Conservation (phyloP, 1,139 yeast species). For the Candida mesenterica region DNA sequence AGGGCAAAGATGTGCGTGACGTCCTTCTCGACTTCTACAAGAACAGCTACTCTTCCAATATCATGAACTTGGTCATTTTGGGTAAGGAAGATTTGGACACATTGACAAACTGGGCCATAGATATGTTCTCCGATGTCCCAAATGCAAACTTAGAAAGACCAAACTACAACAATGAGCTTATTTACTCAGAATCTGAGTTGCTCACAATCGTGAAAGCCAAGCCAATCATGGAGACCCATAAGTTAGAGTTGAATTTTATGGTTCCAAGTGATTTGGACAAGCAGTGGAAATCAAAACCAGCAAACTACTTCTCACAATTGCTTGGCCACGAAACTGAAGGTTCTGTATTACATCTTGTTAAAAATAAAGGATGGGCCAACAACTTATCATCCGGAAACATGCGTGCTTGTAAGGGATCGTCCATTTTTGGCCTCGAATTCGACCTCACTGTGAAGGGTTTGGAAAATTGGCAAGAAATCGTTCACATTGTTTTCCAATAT, state of each 20-base stretch:
- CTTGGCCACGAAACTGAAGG: conserved; percentile 93
- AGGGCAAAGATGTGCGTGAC: conserved; percentile 60
- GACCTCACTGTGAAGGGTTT: conserved; percentile 78
- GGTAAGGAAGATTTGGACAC: conserved; percentile 79
- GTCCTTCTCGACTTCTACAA: conserved; percentile 61
- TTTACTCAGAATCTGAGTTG: conserved; percentile 45
- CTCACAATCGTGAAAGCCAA: conserved; percentile 60
- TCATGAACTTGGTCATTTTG: conserved; percentile 83
- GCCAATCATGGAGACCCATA: conserved; percentile 79
- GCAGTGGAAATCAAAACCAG: conserved; percentile 68
- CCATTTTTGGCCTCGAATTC: conserved; percentile 63
- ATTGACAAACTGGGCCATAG: conserved; percentile 66
- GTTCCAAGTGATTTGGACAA: conserved; percentile 70
- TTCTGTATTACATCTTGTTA: conserved; percentile 67
- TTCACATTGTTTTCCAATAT: conserved; percentile 66
- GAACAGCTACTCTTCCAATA: conserved; percentile 66
- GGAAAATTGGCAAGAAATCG: conserved; percentile 57
- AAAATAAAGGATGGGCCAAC: conserved; percentile 75
- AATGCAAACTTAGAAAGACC: conserved; percentile 56
- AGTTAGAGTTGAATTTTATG: conserved; percentile 64
- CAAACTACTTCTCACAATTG: conserved; percentile 70
- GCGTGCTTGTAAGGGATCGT: conserved; percentile 67
- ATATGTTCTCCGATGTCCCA: conserved; percentile 63
- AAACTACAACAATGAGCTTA: conserved; percentile 34
- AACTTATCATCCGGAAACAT: conserved; percentile 73